Conservation (phyloP, 371 early-diverging fungal genomes). For the Actinomortierella ambigua region DNA sequence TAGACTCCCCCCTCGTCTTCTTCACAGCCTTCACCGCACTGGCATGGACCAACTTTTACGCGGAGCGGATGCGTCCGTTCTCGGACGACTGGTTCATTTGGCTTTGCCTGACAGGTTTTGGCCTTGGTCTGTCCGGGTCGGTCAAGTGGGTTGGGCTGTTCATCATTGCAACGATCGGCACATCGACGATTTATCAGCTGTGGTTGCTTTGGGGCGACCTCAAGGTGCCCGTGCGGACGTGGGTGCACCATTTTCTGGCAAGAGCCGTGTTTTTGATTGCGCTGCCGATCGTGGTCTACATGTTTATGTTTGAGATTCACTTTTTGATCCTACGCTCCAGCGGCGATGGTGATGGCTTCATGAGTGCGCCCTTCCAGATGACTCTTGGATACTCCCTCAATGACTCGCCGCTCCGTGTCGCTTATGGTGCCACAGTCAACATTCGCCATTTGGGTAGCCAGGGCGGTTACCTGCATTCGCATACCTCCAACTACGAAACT, state of each 20-base stretch:
- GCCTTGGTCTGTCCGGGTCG: slow-evolving; percentile 66
- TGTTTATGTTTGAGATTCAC: slow-evolving; percentile 84
- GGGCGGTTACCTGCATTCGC: slow-evolving; percentile 90
- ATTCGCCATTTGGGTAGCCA: slow-evolving; percentile 75
- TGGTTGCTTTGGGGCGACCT: slow-evolving; percentile 86
- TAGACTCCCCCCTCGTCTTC: slow-evolving; percentile 89
- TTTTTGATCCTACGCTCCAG: slow-evolving; percentile 65
- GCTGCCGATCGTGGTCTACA: slow-evolving; percentile 83
- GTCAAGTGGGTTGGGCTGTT: slow-evolving; percentile 96
- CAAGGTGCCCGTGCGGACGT: slow-evolving; percentile 46
- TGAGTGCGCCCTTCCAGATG: slow-evolving; percentile 79
- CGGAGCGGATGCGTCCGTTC: slow-evolving; percentile 57
- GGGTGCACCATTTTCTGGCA: slow-evolving; percentile 59
- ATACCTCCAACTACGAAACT: slow-evolving; percentile 75
- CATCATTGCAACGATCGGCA: slow-evolving; percentile 82
- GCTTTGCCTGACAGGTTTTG: slow-evolving; percentile 73
- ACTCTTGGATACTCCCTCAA: slow-evolving; percentile 52
- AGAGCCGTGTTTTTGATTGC: slow-evolving; percentile 76
- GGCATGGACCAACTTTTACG: slow-evolving; percentile 76
- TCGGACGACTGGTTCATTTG: slow-evolving; percentile 72
- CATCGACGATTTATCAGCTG: slow-evolving; percentile 84
- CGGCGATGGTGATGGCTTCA: slow-evolving; percentile 84
- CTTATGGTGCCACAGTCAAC: slow-evolving; percentile 79
- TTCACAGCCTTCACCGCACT: slow-evolving; percentile 78
- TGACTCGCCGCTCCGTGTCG: slow-evolving; percentile 57